These are phyloP conservation scores for Blastomyces percursus DNA, from an alignment of 2,329 filamentous ascomycete genomes.

Conservation along the genomic window DNA sequence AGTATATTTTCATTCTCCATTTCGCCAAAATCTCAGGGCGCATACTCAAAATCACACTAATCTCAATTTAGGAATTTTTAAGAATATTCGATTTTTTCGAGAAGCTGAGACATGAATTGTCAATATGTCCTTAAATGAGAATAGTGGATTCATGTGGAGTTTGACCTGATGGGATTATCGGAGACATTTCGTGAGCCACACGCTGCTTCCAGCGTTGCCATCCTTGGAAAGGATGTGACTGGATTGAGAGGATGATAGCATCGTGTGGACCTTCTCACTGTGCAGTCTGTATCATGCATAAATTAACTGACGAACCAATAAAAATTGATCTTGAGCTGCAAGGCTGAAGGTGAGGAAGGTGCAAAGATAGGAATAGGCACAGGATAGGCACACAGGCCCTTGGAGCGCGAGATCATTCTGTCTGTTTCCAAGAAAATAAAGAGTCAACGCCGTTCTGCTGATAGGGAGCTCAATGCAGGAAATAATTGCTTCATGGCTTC, in stretches of 20 bases:
- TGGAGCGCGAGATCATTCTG: background rate
- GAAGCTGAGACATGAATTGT: background rate
- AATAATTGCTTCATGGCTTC: background rate
- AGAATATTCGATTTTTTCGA: background rate
- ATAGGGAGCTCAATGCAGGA: background rate
- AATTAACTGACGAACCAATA: background rate
- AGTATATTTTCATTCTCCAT: background rate
- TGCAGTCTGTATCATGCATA: background rate
- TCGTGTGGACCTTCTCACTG: background rate
- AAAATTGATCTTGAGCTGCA: background rate
- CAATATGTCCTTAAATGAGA: background rate
- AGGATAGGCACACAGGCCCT: background rate
- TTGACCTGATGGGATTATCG: background rate
- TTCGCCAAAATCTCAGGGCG: background rate
- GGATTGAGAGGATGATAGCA: background rate
- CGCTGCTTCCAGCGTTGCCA: background rate
- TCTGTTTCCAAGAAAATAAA: background rate
- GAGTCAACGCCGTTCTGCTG: background rate
- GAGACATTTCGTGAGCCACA: background rate
- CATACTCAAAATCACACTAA: background rate
- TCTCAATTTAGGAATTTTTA: background rate
- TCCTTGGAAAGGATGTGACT: background rate
- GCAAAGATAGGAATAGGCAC: background rate
- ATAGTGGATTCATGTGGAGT: background rate
- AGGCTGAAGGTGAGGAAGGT: background rate